Base-by-base conservation (phyloP, 306 rosid genomes). In the Vigna angularis region DNA sequence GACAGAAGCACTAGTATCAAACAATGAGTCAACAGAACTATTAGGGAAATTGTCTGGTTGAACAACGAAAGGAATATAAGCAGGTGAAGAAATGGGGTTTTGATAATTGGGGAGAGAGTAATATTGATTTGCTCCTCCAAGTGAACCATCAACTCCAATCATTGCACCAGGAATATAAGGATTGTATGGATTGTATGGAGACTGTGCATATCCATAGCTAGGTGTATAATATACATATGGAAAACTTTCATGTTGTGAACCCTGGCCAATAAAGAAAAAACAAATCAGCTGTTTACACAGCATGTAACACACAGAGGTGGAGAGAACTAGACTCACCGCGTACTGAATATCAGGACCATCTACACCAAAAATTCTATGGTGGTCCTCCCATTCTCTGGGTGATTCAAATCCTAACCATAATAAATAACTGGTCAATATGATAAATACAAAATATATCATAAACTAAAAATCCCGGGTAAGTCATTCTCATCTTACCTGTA, bases 381-480 rank as follows among this genome's bases (percentile, higher is more conserved):
- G 94, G 87, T 94, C 97, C 97, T 92, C 98, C 97, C 96, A 94
- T 84, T 94, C 97, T 16, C 85, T 76, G 36, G 98, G 97, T 83
- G 98, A 81, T 75, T 92, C 98, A 87, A 89, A 92, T 84, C 97
- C 98, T 94, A 75, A 70, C 42, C 80, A 72, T 51, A 74, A 58
- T 32, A 47, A 81, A 52, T 34, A 51, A 55, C 36, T 3, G 34
- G 62, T 80, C 34, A 79, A 16, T 30, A 36, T 47, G 22, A 65
- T 56, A 70, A 34, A 75, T 15, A 66, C 52, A 63, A 72, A 42
- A 80, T 72, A 79, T 42, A 81, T 18, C 18, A 78, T 17, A 30
- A 78, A 58, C 30, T 22, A 80, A 44, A 56, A 71, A 64, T 28
- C 24, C 55, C 49, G 51, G 13, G 34, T 58, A 16, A 5, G 4